Evolutionary conservation across 1,284 basidiomycete species (phyloP).

Genomic region (Lentinus polychrous): DNA sequence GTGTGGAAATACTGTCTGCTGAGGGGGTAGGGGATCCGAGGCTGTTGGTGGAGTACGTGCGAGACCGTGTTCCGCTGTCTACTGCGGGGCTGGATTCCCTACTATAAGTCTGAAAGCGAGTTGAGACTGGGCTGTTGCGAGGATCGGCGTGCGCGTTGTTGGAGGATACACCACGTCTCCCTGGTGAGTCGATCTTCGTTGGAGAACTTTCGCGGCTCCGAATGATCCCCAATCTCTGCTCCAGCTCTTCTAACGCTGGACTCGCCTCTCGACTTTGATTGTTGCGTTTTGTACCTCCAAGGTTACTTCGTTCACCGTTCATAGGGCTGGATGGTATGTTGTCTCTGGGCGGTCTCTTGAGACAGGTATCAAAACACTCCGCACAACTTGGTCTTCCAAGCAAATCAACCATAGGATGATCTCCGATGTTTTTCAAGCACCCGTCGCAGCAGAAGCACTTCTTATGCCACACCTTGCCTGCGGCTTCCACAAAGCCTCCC

Average conservation of each 20-base stretch:
- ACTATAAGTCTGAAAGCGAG: constrained; percentile 11
- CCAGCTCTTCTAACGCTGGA: constrained; percentile 53
- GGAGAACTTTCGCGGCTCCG: constrained; percentile 24
- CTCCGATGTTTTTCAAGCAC: constrained; percentile 65
- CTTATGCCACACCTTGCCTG: constrained; percentile 69
- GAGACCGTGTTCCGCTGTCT: constrained; percentile 14
- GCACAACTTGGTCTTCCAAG: constrained; percentile 69
- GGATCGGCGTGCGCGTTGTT: constrained; percentile 5
- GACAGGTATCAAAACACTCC: constrained; percentile 69
- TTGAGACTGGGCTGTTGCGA: constrained; percentile 12
- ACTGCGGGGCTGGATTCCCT: constrained; percentile 16
- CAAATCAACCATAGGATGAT: constrained; percentile 73
- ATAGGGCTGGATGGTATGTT: constrained; percentile 21
- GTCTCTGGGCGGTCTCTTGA: constrained; percentile 39
- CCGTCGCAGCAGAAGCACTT: constrained; percentile 68
- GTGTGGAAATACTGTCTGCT: background rate
- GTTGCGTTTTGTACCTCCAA: constrained; percentile 30
- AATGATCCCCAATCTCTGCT: constrained; percentile 40
- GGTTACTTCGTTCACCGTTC: constrained; percentile 26
- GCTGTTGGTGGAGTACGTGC: constrained; percentile 15
- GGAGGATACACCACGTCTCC: constrained; percentile 19
- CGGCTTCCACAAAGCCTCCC: constrained; percentile 67
- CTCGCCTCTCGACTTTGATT: constrained; percentile 47
- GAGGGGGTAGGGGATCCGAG: constrained; percentile 11
- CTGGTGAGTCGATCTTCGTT: constrained; percentile 13